These are phyloP conservation scores for Vanrija sp. DNA, from an alignment of 1,284 basidiomycete species.

Conservation along the genomic window DNA sequence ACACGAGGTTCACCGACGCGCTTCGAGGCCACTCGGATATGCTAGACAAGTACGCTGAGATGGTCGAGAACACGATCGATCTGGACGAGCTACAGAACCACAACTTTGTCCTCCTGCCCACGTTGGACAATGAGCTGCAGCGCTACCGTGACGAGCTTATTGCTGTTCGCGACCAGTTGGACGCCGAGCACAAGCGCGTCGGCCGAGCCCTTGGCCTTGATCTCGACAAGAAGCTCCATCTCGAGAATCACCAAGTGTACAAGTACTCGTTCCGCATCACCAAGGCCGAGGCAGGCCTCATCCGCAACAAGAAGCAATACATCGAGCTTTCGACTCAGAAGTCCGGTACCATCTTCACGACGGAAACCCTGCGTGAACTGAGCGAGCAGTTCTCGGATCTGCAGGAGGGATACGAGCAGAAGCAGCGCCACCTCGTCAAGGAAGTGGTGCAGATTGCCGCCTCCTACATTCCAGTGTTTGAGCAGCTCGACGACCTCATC, in stretches of 20 bases:
- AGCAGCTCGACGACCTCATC: constrained; percentile 79
- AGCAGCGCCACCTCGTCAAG: constrained; percentile 80
- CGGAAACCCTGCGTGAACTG: constrained; percentile 65
- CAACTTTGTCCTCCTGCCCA: constrained; percentile 85
- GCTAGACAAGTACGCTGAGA: constrained; percentile 77
- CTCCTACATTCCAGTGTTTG: constrained; percentile 85
- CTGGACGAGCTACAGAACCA: constrained; percentile 77
- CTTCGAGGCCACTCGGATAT: constrained; percentile 60
- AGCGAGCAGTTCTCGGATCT: constrained; percentile 71
- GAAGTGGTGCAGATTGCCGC: constrained; percentile 91
- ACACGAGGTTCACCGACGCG: constrained; percentile 62
- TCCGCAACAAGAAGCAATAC: constrained; percentile 68
- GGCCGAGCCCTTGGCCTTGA: constrained; percentile 77
- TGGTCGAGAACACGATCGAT: constrained; percentile 95
- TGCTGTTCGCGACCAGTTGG: constrained; percentile 72
- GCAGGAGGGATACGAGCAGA: constrained; percentile 66
- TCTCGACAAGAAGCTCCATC: constrained; percentile 90
- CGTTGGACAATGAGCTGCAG: constrained; percentile 59
- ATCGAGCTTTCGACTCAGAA: constrained; percentile 84
- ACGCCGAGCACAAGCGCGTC: constrained; percentile 72
- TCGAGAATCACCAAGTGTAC: constrained; percentile 87
- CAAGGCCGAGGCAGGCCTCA: constrained; percentile 78
- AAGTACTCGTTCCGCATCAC: constrained; percentile 93
- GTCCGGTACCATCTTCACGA: constrained; percentile 89
- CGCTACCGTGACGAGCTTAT: constrained; percentile 66